A percentile compares a stretch with the other conserved stretches of the same genome.
These are phyloP conservation scores for Paracoccidioides brasiliensis DNA, from an alignment of 2,329 filamentous ascomycete species.

Conservation along the genomic window DNA sequence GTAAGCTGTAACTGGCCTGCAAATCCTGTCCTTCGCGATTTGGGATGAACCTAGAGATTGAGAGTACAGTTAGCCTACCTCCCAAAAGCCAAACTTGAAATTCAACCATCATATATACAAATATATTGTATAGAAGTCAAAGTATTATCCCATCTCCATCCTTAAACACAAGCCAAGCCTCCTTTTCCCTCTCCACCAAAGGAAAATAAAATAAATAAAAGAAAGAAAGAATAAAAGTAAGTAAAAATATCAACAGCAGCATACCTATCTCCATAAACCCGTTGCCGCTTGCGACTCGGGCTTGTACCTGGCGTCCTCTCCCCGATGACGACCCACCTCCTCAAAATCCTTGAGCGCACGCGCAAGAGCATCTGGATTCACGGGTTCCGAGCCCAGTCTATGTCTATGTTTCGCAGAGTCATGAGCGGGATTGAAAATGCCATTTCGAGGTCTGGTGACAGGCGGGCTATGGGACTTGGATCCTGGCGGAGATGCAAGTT, in stretches of 20 bases:
- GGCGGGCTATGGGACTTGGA: conserved; percentile 44
- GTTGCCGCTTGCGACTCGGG: conserved; percentile 55
- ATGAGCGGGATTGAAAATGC: conserved; percentile 5
- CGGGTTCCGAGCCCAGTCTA: conserved; percentile 35
- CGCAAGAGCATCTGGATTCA: conserved; percentile 47
- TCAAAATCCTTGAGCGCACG: conserved; percentile 51
- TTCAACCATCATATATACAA: background rate
- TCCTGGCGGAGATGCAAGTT: conserved; percentile 39
- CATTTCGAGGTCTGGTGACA: conserved; percentile 38
- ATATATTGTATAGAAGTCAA: background rate
- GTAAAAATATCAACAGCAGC: too few species aligned
- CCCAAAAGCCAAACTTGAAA: background rate
- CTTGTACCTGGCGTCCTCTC: conserved; percentile 52
- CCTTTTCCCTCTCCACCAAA: background rate
- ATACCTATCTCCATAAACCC: conserved; percentile 52
- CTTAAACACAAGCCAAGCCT: background rate
- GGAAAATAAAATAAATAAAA: background rate
- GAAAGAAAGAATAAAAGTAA: too few species aligned
- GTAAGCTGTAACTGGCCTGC: conserved; percentile 78
- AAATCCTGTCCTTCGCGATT: conserved; percentile 87
- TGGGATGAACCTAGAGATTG: conserved; percentile 66
- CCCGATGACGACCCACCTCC: conserved; percentile 42
- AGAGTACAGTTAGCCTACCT: conserved; percentile 2
- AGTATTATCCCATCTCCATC: background rate
- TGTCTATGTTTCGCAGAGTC: conserved; percentile 16